Evolutionary conservation across 495 filamentous ascomycete species (phyloP), one percentile per base, ranked within the genome.

Genomic region (Ascodesmis nigricans): DNA sequence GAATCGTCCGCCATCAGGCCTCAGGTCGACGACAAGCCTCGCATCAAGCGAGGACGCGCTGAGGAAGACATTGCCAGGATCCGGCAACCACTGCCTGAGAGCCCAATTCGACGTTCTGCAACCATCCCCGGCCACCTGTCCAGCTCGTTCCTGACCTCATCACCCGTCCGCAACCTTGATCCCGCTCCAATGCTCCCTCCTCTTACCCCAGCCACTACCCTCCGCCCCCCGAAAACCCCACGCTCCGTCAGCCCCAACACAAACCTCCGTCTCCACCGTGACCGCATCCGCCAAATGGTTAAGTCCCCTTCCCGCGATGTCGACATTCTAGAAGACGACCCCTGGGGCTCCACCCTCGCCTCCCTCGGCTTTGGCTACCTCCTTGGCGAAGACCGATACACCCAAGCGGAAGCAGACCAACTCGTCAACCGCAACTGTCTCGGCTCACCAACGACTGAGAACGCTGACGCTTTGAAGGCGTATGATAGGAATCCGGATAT

Each of bases 11-110:
- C 64, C n/a, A 62, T 78, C 44, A 66, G 83, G 21, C 71, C 74
- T 35, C 67, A 67, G 1, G 80, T 80, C 40, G 63, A 73, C 20
- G 77, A 79, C 28, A 73, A 73, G 10, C 75, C 71, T 20, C 69
- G 70, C 31, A 69, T 82, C 35, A 91, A 83, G 57, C 69, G 78
- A 34, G 87, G 87, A 15, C 73, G 87, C 28, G 77, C 87, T 7
- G 87, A 95, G 49, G 87, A 84, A 44, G 87, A 92, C 56, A 93
- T 97, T 58, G 78, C 78, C 29, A 78, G 87, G 21, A 79, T 93
- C 18, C 75, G 87, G 39, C 77, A 73, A 35, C 91, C 82, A 25
- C 92, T 80, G 3, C 80, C 84, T 49, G 87, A 93, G 43, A 93
- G 83, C 45, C 87, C 87, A 16, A 75, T 58, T 11, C 57, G 59